Evolutionary conservation across 371 early-diverging fungal genomes (phyloP).

Genomic region (Lichtheimia hyalospora): DNA sequence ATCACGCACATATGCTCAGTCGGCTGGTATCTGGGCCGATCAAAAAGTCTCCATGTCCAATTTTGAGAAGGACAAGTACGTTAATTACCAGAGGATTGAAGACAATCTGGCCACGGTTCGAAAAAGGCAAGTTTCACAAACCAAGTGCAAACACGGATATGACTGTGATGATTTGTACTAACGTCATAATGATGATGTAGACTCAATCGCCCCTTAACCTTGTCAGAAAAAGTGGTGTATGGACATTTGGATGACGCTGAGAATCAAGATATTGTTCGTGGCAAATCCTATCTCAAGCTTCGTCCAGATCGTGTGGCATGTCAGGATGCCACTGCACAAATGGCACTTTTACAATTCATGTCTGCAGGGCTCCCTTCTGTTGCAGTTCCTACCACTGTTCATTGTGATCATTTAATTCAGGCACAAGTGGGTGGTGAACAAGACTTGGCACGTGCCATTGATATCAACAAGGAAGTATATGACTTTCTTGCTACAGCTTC

Average conservation of each 20-base stretch:
- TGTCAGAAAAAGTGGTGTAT: constrained; percentile 95
- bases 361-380: constrained; percentile 84
- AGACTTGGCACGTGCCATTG: constrained; percentile 87
- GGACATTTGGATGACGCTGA: constrained; percentile 92
- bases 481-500: constrained; percentile 87
- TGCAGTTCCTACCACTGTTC: constrained; percentile 92
- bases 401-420: constrained; percentile 97
- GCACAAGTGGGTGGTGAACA: constrained; percentile 84
- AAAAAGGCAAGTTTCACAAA: constrained; percentile 48
- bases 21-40: constrained; percentile 45
- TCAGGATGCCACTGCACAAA: constrained; percentile 97
- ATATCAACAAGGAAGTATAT: constrained; percentile 93
- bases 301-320: constrained; percentile 95
- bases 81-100: constrained; percentile 94
- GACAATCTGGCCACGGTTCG: constrained; percentile 87
- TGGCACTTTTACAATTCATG: constrained; percentile 98
- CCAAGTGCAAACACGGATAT: no score
- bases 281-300: constrained; percentile 88
- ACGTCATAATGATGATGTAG: constrained; percentile 25
- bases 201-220: constrained; percentile 79
- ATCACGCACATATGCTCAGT: constrained; percentile 49
- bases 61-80: constrained; percentile 84
- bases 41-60: constrained; percentile 86
- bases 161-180: no score
- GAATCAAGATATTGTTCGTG: constrained; percentile 80